Conservation (phyloP, 2,329 filamentous ascomycete genomes). For the Lecanicillium sp. region DNA sequence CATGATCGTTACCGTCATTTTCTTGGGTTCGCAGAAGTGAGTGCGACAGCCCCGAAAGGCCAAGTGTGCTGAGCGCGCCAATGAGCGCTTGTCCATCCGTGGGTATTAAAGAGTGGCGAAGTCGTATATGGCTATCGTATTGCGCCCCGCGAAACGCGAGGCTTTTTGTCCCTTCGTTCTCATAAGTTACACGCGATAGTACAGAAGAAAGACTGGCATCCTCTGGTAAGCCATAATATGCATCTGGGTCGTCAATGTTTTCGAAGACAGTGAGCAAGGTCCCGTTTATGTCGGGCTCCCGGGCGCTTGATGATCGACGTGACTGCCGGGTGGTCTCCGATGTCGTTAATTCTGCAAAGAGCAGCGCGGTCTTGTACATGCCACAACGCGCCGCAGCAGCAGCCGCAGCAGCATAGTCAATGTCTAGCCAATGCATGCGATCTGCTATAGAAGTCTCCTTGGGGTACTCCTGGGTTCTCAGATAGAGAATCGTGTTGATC, state of each 20-base stretch:
- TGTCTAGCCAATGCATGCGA: constrained; percentile 73
- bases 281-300: constrained; percentile 50
- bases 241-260: constrained; percentile 90
- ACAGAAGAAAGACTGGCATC: constrained; percentile 69
- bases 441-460: constrained; percentile 73
- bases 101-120: constrained; percentile 43
- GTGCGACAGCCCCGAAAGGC: constrained; percentile 78
- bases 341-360: constrained; percentile 69
- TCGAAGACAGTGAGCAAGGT: constrained; percentile 77
- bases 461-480: constrained; percentile 71
- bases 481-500: constrained; percentile 73
- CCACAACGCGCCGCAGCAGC: constrained; percentile 66
- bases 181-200: constrained; percentile 76
- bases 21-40: constrained; percentile 65
- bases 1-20: constrained; percentile 45
- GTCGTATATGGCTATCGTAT: constrained; percentile 75
- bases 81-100: constrained; percentile 63
- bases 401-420: constrained; percentile 66
- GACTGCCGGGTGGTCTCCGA: constrained; percentile 49
- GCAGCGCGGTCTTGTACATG: constrained; percentile 78
- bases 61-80: constrained; percentile 69
- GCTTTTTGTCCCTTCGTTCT: constrained; percentile 78
- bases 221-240: constrained; percentile 86
- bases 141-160: constrained; percentile 86
- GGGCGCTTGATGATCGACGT: constrained; percentile 55